These are phyloP conservation scores for Macrophomina pseudophaseolina DNA, from an alignment of 2,329 filamentous ascomycete genomes.

Conservation along the genomic window DNA sequence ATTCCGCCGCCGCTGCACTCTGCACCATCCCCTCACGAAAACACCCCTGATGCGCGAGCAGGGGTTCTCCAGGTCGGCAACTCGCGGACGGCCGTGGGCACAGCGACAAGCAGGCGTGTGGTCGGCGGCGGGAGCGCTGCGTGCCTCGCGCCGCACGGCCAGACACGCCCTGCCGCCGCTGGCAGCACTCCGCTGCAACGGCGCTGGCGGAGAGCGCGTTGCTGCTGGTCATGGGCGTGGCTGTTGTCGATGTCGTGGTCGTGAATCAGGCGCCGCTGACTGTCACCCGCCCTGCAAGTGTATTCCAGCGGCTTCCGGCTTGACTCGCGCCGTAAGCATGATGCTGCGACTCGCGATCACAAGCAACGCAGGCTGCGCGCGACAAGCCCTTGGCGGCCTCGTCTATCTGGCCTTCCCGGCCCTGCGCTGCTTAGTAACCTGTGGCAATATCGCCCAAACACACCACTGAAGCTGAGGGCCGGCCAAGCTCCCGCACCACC, in stretches of 20 bases:
- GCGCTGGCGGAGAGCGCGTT: no score
- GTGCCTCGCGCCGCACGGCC: no score
- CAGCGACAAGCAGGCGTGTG: no score
- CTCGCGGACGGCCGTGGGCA: neutral
- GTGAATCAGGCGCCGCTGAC: no score
- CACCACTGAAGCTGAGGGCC: neutral
- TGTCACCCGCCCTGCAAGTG: no score
- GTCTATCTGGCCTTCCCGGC: neutral
- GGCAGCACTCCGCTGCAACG: no score
- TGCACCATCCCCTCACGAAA: neutral
- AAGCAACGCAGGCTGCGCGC: neutral
- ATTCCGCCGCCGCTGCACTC: neutral
- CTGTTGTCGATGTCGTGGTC: no score
- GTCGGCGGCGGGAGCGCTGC: no score
- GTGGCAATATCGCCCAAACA: neutral
- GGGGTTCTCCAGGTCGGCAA: neutral
- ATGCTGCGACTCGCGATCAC: neutral
- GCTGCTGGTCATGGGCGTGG: no score
- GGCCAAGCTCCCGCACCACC: neutral
- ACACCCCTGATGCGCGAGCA: conserved; percentile 3
- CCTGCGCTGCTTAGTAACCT: neutral
- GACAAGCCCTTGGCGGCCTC: conserved; percentile 2
- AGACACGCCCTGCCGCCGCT: no score
- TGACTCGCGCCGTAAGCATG: conserved; percentile 3
- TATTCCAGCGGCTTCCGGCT: neutral